These are phyloP conservation scores for Anthostomella pinea DNA, from an alignment of 2,329 filamentous ascomycete genomes.

Conservation along the genomic window DNA sequence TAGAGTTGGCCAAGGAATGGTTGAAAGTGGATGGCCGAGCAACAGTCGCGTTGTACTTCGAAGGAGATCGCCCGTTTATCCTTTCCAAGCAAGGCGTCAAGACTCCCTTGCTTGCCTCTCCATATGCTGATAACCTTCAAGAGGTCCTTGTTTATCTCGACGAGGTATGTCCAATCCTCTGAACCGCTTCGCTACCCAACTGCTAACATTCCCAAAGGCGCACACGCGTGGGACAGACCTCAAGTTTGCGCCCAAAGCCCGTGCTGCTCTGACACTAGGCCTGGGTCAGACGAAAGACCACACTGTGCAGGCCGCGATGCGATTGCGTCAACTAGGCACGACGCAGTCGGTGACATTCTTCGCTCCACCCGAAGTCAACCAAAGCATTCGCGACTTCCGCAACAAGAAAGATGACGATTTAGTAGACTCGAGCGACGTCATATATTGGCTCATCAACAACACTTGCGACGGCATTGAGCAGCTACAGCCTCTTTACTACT, in stretches of 20 bases:
- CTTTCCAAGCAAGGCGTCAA: slow-evolving; percentile 35
- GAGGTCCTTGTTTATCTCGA: slow-evolving; percentile 58
- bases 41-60: slow-evolving; percentile 54
- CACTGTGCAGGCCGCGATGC: slow-evolving; percentile 65
- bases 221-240: slow-evolving; percentile 62
- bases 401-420: slow-evolving; percentile 23
- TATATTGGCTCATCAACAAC: slow-evolving; percentile 62
- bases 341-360: slow-evolving; percentile 53
- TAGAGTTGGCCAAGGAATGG: slow-evolving; percentile 48
- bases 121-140: slow-evolving; percentile 51
- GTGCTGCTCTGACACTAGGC: slow-evolving; percentile 54
- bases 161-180: slow-evolving; percentile 35
- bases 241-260: slow-evolving; percentile 46
- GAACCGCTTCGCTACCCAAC: not conserved
- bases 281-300: slow-evolving; percentile 59
- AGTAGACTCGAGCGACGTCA: slow-evolving; percentile 48
- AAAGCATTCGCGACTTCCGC: slow-evolving; percentile 53
- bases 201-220: slow-evolving; percentile 29
- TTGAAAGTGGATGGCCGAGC: slow-evolving; percentile 42
- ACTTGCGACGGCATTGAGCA: slow-evolving; percentile 61
- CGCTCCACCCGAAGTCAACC: slow-evolving; percentile 54
- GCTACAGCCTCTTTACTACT: slow-evolving; percentile 54
- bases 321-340: slow-evolving; percentile 54
- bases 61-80: slow-evolving; percentile 44
- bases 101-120: slow-evolving; percentile 49